phyloP scores from a whole-genome alignment of 352 stramenopile genomes.

The Phytophthora lateralis region DNA sequence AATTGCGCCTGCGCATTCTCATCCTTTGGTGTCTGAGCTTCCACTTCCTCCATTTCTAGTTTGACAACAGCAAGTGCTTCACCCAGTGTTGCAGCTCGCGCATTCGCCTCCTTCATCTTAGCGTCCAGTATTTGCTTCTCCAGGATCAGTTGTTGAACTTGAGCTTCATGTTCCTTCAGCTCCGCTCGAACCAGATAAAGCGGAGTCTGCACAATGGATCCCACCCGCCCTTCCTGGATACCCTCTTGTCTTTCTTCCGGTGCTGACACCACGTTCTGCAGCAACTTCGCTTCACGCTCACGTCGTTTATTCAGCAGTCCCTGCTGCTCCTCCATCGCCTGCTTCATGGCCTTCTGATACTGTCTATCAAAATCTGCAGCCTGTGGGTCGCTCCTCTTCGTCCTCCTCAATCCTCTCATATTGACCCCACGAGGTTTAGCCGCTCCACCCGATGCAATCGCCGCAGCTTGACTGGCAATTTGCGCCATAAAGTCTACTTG shows the following conservation, averaged over 20 bases:
- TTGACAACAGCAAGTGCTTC: conserved; percentile 44
- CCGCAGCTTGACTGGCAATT: conserved; percentile 53
- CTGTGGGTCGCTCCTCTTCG: conserved; percentile 24
- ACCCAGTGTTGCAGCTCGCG: conserved; percentile 31
- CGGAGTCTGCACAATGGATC: conserved; percentile 5
- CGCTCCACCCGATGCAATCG: conserved; percentile 33
- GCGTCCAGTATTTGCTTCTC: conserved; percentile 47
- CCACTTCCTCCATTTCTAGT: conserved; percentile 42
- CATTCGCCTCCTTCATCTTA: conserved; percentile 34
- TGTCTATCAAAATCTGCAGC: conserved; percentile 62
- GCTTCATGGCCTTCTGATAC: conserved; percentile 60
- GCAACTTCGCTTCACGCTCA: conserved; percentile 51
- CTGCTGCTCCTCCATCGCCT: conserved; percentile 59
- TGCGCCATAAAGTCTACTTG: conserved; percentile 47
- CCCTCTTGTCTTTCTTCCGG: conserved; percentile 28
- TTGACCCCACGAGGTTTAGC: conserved; percentile 11
- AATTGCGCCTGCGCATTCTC: conserved; percentile 32
- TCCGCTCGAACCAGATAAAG: conserved; percentile 27
- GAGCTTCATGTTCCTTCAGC: conserved; percentile 40
- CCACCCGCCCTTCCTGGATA: conserved; percentile 13
- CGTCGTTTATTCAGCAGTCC: conserved; percentile 42
- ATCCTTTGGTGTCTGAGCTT: conserved; percentile 40
- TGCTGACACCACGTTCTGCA: conserved; percentile 55
- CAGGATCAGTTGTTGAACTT: conserved; percentile 50
- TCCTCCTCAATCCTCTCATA: conserved; percentile 21